These are phyloP conservation scores for Ramalina intermedia DNA, from an alignment of 495 filamentous ascomycete genomes.

Conservation along the genomic window DNA sequence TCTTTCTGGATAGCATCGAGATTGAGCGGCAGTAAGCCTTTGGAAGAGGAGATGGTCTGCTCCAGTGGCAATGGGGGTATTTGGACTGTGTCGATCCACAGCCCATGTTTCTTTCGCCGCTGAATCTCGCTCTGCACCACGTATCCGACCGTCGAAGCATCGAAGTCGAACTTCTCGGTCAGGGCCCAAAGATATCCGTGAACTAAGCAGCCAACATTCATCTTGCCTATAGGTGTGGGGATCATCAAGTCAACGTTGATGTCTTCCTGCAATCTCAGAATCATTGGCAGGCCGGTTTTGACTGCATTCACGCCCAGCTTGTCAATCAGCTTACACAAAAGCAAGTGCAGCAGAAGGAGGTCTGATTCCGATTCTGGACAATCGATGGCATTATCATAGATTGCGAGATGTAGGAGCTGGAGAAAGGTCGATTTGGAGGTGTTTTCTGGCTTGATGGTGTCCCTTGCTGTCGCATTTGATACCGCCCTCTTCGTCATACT, in stretches of 20 bases:
- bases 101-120: slow-evolving; percentile 48
- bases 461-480: slow-evolving; percentile 50
- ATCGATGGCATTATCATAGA: slow-evolving; percentile 73
- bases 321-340: slow-evolving; percentile 55
- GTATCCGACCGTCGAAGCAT: slow-evolving; percentile 46
- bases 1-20: slow-evolving; percentile 38
- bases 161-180: slow-evolving; percentile 63
- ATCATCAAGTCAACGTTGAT: slow-evolving; percentile 45
- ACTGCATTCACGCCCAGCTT: slow-evolving; percentile 74
- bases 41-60: slow-evolving; percentile 24
- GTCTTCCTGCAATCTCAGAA: slow-evolving; percentile 74
- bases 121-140: slow-evolving; percentile 63
- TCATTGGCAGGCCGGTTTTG: slow-evolving; percentile 72
- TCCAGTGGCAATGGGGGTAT: slow-evolving; percentile 39
- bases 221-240: slow-evolving; percentile 40
- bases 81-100: slow-evolving; percentile 59
- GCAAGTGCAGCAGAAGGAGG: slow-evolving; percentile 56
- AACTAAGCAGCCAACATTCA: slow-evolving; percentile 67
- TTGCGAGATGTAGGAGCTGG: slow-evolving; percentile 68
- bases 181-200: slow-evolving; percentile 77
- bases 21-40: slow-evolving; percentile 12
- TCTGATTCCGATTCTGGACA: slow-evolving; percentile 54
- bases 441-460: slow-evolving; percentile 34
- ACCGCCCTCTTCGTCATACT: slow-evolving; percentile 46
- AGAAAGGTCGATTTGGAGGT: slow-evolving; percentile 53